Evolutionary conservation across 805 yeast genomes (phyloP).

Genomic region (Blastobotrys peoriensis): DNA sequence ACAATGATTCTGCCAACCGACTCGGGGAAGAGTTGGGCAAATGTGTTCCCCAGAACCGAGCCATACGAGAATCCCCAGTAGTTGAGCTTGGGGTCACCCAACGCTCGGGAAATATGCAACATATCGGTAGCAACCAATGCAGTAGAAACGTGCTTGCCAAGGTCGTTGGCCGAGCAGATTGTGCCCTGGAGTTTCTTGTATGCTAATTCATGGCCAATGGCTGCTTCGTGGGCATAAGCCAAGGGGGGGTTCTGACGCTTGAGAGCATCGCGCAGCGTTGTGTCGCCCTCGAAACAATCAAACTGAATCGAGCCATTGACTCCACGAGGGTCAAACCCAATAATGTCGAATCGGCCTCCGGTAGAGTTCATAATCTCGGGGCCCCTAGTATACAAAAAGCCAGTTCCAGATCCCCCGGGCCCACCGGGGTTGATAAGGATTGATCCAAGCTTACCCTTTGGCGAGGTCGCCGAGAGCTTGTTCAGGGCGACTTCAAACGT

Average conservation of each 20-base stretch:
- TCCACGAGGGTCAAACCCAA: constrained; percentile 24
- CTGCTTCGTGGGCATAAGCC: constrained; percentile 2
- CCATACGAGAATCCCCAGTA: constrained; percentile 26
- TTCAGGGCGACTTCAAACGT: constrained; percentile 9
- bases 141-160: constrained; percentile 17
- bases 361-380: constrained; percentile 9
- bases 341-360: constrained; percentile 16
- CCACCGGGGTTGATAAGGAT: constrained; percentile 23
- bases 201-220: constrained; percentile 13
- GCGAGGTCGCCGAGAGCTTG: constrained; percentile 13
- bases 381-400: constrained; percentile 9
- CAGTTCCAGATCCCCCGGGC: constrained; percentile 22
- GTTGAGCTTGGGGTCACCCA: constrained; percentile 22
- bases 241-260: constrained; percentile 7
- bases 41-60: constrained; percentile 20
- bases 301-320: constrained; percentile 15
- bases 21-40: constrained; percentile 22
- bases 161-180: constrained; percentile 11
- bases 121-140: constrained; percentile 22
- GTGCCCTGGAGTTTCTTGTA: constrained; percentile 11
- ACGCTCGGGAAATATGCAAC: constrained; percentile 19
- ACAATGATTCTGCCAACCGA: constrained; percentile 17
- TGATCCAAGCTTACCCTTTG: constrained; percentile 17
- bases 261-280: background rate
- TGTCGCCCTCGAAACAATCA: constrained; percentile 10